Evolutionary conservation across 805 yeast genomes (phyloP).

Genomic region (Pichia gijzeniarum): DNA sequence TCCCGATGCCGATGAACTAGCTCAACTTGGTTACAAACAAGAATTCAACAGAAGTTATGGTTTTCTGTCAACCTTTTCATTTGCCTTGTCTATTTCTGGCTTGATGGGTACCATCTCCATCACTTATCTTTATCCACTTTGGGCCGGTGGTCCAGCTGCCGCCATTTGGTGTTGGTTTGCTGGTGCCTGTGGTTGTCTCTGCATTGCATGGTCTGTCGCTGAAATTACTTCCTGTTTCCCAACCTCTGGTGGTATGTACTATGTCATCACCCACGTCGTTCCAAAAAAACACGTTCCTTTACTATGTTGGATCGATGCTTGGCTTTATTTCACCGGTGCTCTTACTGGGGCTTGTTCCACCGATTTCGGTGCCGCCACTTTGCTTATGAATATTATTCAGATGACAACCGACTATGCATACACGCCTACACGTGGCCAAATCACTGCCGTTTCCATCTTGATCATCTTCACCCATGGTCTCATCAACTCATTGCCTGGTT

Average conservation of each 20-base stretch:
- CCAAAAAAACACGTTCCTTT: conserved; percentile 45
- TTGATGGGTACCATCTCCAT: conserved; percentile 57
- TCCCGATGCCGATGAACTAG: conserved; percentile 22
- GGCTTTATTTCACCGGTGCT: conserved; percentile 45
- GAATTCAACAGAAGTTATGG: conserved; percentile 53
- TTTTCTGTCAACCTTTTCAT: conserved; percentile 56
- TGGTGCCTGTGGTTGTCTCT: conserved; percentile 46
- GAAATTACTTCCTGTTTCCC: conserved; percentile 47
- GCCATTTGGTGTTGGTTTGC: conserved; percentile 59
- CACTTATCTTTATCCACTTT: conserved; percentile 40
- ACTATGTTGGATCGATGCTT: conserved; percentile 48
- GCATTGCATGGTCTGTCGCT: conserved; percentile 47
- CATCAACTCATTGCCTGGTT: conserved; percentile 46
- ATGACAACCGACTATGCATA: conserved; percentile 34
- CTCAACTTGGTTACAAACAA: conserved; percentile 52
- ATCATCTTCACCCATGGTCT: conserved; percentile 42
- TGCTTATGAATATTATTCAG: conserved; percentile 40
- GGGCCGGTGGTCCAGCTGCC: conserved; percentile 57
- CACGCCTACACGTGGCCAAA: conserved; percentile 37
- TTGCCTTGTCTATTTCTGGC: conserved; percentile 61
- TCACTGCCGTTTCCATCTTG: conserved; percentile 46
- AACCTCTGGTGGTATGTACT: conserved; percentile 48
- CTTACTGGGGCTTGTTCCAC: conserved; percentile 47
- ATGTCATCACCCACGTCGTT: conserved; percentile 40
- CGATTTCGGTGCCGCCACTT: conserved; percentile 46